Base-by-base conservation (phyloP, 2,329 filamentous ascomycete genomes). In the Ceratocystis harringtonii region DNA sequence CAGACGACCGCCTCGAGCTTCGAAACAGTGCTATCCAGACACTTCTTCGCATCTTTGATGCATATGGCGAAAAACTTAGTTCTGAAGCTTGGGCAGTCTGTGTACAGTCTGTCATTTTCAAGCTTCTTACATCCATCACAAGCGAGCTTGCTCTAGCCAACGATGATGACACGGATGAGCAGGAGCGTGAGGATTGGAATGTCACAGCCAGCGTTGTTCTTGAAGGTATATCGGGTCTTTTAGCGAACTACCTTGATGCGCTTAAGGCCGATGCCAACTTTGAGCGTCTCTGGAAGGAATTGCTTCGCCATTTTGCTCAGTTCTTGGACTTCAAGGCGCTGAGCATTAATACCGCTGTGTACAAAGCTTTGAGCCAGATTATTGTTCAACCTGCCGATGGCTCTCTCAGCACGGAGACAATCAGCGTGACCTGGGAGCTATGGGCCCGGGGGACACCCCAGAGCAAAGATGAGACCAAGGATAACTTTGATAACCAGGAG, bases 11-110 rank as follows among this genome's bases (percentile, higher is more conserved):
- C 60, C 77, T 88, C 2, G 90, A 95, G 72, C 79, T 94, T 55
- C 82, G 90, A 55, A 92, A 92, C 70, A 91, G 89, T 68, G 90
- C 92, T 0, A 89, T 96, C 25, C 92, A 96, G 73, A 96, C 92
- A 0, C 78, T 97, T 2, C 81, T 96, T 65, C 84, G 91, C 58
- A 96, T 97, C 22, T 91, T 97, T 68, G 91, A 96, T 73, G 91
- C 90, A 1, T 95, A 95, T 69, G 90, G 90, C 10, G 88, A 92
- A 69, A 86, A 88, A 64, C 79, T 96, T 3, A 86, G 82, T 50
- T 80, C 89, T 0, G 84, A 88, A 71, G 86, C 89, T 0, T 97
- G 91, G 92, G 86, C 87, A 61, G 80, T 92, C 32, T 94, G 91
- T 70, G 82, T 96, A 65, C 86, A 88, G 67, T 84, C 83, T 5